Conservation (phyloP, 139 green algal genomes). For the Astrephomene gubernaculifera region DNA sequence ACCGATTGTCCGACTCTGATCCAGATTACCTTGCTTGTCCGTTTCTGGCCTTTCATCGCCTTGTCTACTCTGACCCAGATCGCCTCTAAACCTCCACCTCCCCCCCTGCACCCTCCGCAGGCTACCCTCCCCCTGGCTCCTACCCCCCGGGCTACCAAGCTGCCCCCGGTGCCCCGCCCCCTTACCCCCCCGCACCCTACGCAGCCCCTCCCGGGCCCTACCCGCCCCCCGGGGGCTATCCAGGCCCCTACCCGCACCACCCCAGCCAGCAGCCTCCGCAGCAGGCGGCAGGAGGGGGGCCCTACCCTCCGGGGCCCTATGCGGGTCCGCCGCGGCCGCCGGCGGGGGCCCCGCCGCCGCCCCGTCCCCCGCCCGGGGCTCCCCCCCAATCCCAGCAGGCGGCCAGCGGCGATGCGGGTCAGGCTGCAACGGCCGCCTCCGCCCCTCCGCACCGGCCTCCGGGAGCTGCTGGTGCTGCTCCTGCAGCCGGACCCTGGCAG, state of each 20-base stretch:
- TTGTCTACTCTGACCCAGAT: no score
- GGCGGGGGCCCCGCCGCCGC: neutral
- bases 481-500: neutral
- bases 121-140: neutral
- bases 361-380: neutral
- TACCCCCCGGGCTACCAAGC: neutral
- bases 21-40: no score
- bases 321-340: neutral
- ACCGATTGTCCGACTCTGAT: no score
- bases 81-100: no score
- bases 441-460: neutral
- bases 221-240: neutral
- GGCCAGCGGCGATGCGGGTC: no score
- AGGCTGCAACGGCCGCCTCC: neutral
- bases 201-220: neutral
- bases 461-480: no score
- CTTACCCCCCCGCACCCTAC: neutral
- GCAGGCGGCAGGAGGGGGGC: neutral
- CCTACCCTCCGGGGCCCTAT: neutral
- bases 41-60: no score
- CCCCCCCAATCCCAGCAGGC: neutral
- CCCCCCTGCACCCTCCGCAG: no score
- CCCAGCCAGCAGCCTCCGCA: neutral
- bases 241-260: neutral
- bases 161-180: neutral